Evolutionary conservation across 148 eudicot genomes (phyloP).

Genomic region (Mesembryanthemum crystallinum): DNA sequence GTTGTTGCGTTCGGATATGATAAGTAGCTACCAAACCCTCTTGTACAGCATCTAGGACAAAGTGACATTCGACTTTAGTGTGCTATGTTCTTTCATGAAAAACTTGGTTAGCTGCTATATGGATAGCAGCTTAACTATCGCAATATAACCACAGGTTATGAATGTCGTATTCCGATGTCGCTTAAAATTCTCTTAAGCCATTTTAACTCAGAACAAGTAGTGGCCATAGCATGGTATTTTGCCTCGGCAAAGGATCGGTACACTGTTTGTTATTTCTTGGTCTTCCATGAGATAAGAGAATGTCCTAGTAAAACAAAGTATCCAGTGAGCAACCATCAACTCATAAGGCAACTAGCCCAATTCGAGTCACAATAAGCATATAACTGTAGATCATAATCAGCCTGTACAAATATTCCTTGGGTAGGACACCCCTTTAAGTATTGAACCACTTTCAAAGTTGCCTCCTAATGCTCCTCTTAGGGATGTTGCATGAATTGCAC

Average conservation of each 20-base stretch:
- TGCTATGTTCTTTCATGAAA: too few species aligned
- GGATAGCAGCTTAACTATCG: neutral
- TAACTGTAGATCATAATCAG: neutral
- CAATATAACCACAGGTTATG: neutral
- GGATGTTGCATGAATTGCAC: neutral
- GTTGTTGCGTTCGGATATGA: neutral
- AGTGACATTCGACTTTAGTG: neutral
- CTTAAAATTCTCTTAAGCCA: too few species aligned
- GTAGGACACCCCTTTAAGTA: neutral
- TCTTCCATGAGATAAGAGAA: neutral
- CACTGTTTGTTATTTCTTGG: neutral
- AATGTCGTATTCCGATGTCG: neutral
- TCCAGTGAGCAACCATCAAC: neutral
- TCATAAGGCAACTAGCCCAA: constrained; percentile 1
- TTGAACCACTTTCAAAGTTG: neutral
- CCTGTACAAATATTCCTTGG: neutral
- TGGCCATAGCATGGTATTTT: neutral
- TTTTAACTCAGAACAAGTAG: neutral
- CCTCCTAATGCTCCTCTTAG: neutral
- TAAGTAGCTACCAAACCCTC: neutral
- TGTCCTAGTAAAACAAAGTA: neutral
- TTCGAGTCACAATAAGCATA: neutral
- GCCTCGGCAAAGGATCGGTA: neutral
- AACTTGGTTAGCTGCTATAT: neutral
- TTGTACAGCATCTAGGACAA: neutral